Evolutionary conservation across 2,329 filamentous ascomycete genomes (phyloP).

Genomic region (Fusarium poae): DNA sequence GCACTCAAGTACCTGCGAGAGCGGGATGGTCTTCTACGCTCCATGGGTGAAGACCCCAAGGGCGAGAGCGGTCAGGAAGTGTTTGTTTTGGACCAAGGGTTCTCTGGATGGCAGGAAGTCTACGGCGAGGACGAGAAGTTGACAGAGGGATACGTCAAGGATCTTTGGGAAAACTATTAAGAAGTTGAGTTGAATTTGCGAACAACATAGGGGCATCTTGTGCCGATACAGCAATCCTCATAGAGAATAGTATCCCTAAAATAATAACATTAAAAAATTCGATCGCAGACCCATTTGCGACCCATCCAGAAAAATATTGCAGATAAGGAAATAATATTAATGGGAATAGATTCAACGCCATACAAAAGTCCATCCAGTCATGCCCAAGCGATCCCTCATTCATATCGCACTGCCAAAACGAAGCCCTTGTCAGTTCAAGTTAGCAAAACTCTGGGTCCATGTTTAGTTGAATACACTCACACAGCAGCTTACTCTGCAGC

Average conservation of each 20-base stretch:
- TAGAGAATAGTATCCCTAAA: not conserved
- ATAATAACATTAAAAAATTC: not conserved
- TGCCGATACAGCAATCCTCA: not conserved
- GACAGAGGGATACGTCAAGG: slow-evolving; percentile 86
- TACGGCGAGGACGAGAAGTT: slow-evolving; percentile 82
- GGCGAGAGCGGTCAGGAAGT: slow-evolving; percentile 80
- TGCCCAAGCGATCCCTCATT: not conserved
- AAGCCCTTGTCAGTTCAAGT: not conserved
- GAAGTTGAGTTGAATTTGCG: not conserved
- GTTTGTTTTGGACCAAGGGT: slow-evolving; percentile 85
- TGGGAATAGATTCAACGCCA: not conserved
- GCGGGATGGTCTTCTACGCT: slow-evolving; percentile 64
- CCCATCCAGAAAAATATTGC: not conserved
- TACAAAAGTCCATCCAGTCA: not conserved
- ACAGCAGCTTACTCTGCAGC: not conserved
- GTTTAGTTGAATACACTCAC: not conserved
- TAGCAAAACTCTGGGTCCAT: not conserved
- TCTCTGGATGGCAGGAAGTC: slow-evolving; percentile 88
- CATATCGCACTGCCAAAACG: not conserved
- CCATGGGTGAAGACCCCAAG: slow-evolving; percentile 49
- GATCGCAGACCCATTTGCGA: not conserved
- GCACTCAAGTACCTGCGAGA: slow-evolving; percentile 84
- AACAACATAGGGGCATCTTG: no score
- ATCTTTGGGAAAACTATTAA: slow-evolving; percentile 79
- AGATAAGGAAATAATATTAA: not conserved